phyloP scores from a whole-genome alignment of 805 yeast genomes.

The Cyberlindnera veronae region DNA sequence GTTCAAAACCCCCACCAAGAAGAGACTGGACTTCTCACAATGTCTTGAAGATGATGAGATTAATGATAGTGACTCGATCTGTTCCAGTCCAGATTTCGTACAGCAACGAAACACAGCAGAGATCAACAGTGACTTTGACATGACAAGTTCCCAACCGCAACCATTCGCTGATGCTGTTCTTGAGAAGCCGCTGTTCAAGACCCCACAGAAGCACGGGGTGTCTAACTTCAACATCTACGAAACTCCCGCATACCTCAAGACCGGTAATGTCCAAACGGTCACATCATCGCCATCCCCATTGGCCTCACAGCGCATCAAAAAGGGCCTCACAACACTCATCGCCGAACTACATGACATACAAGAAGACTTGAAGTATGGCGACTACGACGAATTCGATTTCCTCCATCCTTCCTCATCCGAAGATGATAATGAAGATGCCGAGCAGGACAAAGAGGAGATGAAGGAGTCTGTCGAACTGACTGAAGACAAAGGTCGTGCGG shows the following conservation, averaged over 20 bases:
- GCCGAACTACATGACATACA: slow-evolving; percentile 41
- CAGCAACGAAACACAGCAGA: not conserved
- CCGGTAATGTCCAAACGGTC: slow-evolving; percentile 1
- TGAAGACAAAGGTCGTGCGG: slow-evolving; percentile 14
- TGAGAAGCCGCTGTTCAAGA: slow-evolving; percentile 15
- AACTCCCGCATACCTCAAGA: slow-evolving; percentile 46
- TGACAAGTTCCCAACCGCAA: not conserved
- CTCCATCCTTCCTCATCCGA: slow-evolving; percentile 14
- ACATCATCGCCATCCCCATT: slow-evolving; percentile 30
- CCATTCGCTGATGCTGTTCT: not conserved
- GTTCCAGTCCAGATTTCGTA: no score
- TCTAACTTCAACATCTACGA: slow-evolving; percentile 8
- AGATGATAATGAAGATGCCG: slow-evolving; percentile 20
- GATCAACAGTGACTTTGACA: not conserved
- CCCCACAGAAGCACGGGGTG: slow-evolving; percentile 18
- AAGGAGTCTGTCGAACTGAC: not conserved
- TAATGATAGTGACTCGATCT: not conserved
- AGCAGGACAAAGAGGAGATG: slow-evolving; percentile 16
- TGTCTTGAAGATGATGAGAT: slow-evolving; percentile 8
- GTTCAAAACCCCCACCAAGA: slow-evolving; percentile 14
- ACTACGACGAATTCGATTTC: slow-evolving; percentile 17
- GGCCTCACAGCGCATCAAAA: slow-evolving; percentile 26
- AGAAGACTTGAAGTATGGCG: slow-evolving; percentile 27
- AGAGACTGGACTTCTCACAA: slow-evolving; percentile 12
- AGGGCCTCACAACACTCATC: slow-evolving; percentile 43